phyloP scores from a whole-genome alignment of 1,284 basidiomycete species.

The Leccinum solheimii region DNA sequence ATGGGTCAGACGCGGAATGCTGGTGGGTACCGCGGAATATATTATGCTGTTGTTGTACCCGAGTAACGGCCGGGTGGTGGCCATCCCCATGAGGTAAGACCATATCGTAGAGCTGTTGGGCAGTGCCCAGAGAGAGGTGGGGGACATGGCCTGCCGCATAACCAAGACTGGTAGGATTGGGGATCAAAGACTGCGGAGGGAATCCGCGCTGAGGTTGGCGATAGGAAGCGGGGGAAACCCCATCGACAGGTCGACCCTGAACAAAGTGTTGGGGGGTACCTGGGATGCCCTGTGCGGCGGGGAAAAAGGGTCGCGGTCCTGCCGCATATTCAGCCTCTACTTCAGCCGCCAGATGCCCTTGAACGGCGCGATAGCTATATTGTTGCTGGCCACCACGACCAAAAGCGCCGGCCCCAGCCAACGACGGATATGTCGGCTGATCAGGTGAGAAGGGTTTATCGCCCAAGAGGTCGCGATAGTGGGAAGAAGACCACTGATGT shows the following conservation, averaged over 20 bases:
- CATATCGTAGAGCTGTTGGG: slow-evolving; percentile 78
- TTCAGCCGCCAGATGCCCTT: slow-evolving; percentile 50
- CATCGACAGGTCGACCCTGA: slow-evolving; percentile 50
- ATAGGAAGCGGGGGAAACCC: slow-evolving; percentile 47
- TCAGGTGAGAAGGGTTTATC: slow-evolving; percentile 43
- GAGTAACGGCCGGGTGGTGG: slow-evolving; percentile 61
- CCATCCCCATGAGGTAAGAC: slow-evolving; percentile 64
- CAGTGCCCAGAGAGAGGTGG: slow-evolving; percentile 64
- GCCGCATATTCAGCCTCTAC: slow-evolving; percentile 54
- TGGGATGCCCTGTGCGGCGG: slow-evolving; percentile 32
- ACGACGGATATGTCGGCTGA: slow-evolving; percentile 71
- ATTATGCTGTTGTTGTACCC: slow-evolving; percentile 74
- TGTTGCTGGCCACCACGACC: slow-evolving; percentile 45
- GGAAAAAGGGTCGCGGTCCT: slow-evolving; percentile 56
- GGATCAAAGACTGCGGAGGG: slow-evolving; percentile 54
- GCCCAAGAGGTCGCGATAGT: slow-evolving; percentile 46
- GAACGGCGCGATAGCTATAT: slow-evolving; percentile 45
- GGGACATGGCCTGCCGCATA: slow-evolving; percentile 58
- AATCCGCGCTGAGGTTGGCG: slow-evolving; percentile 60
- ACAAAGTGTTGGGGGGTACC: slow-evolving; percentile 46
- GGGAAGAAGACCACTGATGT: slow-evolving; percentile 47
- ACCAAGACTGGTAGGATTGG: slow-evolving; percentile 53
- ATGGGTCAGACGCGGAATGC: slow-evolving; percentile 78
- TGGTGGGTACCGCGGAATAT: slow-evolving; percentile 70
- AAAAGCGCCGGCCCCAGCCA: slow-evolving; percentile 45